Evolutionary conservation across 2,329 filamentous ascomycete species (phyloP), one percentile per base, ranked within the genome.

Genomic region (Claviceps maximensis): DNA sequence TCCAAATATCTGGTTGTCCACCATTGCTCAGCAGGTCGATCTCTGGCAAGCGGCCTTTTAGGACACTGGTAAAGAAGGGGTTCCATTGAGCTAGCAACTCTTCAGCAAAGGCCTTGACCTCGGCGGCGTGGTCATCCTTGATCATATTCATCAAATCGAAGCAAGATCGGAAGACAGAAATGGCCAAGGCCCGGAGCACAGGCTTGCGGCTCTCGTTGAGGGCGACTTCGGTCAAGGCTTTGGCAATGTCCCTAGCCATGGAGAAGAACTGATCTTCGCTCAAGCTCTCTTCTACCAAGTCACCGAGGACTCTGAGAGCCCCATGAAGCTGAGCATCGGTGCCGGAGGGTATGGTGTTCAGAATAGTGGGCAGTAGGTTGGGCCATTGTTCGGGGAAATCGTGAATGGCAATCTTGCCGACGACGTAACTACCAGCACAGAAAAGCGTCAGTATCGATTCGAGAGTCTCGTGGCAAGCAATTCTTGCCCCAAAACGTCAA

Each of bases 301-400:
- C 91, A 59, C 81, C 77, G 46, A 98, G 79, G 25, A 97, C 89
- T 65, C 86, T 87, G 56, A 98, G 75, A 9, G 91, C 87, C 51
- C 93, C 93, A 66, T 96, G 89, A 49, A 96, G 74, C 65, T 95
- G 89, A 47, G 76, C 73, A 62, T 95, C 88, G 57, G 76, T 82
- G 56, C 87, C 89, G 51, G 75, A 79, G 52, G 85, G 80, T 62
- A 97, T 87, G 50, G 90, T 77, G 45, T 80, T 79, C 56, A 98
- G 79, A 44, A 97, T 76, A 36, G 82, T 80, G 23, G 89, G 87
- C 31, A 98, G 80, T 45, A 98, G 80, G 59, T 81, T 80, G n/a
- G 90, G 89, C 93, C 93, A 98, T 62, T 90, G 80, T 55, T 96
- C 89, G 51, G 93, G 93, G 65, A 95, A 97, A 72, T 98, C 93